A percentile compares a stretch with the other conserved stretches of the same genome.
These are phyloP conservation scores for Paratinospora sagittata DNA, from an alignment of 164 flowering plant species.

Conservation along the genomic window DNA sequence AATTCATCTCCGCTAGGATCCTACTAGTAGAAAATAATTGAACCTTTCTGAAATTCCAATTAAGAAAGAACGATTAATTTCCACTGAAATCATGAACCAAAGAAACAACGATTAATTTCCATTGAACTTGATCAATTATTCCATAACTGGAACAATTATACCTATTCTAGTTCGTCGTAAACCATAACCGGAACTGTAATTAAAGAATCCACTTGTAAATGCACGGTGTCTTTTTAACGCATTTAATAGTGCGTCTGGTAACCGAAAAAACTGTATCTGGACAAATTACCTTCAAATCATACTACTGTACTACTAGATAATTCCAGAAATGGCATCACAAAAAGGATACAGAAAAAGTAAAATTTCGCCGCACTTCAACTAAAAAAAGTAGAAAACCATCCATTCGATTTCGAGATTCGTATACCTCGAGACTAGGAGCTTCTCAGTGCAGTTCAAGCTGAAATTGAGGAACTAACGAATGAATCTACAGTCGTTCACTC, in stretches of 20 bases:
- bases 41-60: no score
- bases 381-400: background rate
- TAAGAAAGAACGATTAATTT: no score
- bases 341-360: no score
- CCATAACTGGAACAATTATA: background rate
- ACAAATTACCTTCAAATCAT: background rate
- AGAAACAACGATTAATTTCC: no score
- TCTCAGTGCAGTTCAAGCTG: background rate
- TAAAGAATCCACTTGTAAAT: background rate
- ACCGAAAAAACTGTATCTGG: background rate
- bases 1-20: no score
- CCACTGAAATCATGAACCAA: no score
- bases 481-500: background rate
- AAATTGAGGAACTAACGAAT: no score
- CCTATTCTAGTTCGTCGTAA: no score
- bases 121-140: background rate
- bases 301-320: background rate
- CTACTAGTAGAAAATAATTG: no score
- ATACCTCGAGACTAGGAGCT: background rate
- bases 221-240: background rate
- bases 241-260: constrained; percentile 1
- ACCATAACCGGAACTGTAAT: no score
- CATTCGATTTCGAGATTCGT: background rate
- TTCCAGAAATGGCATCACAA: background rate
- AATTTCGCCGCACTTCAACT: background rate